A percentile compares a stretch with the other conserved stretches of the same genome.
phyloP scores from a whole-genome alignment of 805 yeast species.

The Metschnikowia orientalis region DNA sequence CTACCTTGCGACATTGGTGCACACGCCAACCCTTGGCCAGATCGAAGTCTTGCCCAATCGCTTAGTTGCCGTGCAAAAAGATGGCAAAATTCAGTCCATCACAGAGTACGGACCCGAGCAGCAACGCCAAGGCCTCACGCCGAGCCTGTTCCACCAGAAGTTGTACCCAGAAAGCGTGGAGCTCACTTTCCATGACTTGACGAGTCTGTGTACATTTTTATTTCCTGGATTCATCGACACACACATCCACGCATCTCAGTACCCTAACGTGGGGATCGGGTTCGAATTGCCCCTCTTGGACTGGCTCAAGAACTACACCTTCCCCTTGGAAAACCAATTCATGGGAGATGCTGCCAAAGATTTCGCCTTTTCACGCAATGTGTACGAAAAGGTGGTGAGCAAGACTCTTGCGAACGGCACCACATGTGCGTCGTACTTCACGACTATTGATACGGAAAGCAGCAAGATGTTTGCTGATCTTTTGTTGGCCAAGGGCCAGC shows the following conservation, averaged over 20 bases:
- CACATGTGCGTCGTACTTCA: slow-evolving; percentile 87
- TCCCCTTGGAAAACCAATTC: slow-evolving; percentile 77
- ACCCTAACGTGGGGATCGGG: slow-evolving; percentile 54
- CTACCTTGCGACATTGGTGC: slow-evolving; percentile 68
- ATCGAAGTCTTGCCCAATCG: slow-evolving; percentile 54
- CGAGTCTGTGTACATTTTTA: slow-evolving; percentile 50
- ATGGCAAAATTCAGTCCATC: slow-evolving; percentile 51
- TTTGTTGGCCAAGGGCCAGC: slow-evolving; percentile 64
- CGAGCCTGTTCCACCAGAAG: slow-evolving; percentile 19
- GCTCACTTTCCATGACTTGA: slow-evolving; percentile 22
- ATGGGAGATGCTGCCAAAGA: slow-evolving; percentile 29
- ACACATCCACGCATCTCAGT: slow-evolving; percentile 44
- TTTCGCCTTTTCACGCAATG: slow-evolving; percentile 47
- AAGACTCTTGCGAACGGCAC: slow-evolving; percentile 79
- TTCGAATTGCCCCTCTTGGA: slow-evolving; percentile 81
- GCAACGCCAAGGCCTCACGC: slow-evolving; percentile 10
- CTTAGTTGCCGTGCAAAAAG: slow-evolving; percentile 56
- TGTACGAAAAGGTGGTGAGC: slow-evolving; percentile 63
- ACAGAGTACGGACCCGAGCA: slow-evolving; percentile 13
- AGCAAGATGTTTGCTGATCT: slow-evolving; percentile 73
- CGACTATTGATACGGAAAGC: slow-evolving; percentile 73
- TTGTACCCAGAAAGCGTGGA: background rate
- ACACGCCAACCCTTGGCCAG: slow-evolving; percentile 58
- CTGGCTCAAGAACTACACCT: slow-evolving; percentile 86
- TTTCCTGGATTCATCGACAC: slow-evolving; percentile 50